Conservation (phyloP, 306 rosid genomes). For the Hippophae rhamnoides region DNA sequence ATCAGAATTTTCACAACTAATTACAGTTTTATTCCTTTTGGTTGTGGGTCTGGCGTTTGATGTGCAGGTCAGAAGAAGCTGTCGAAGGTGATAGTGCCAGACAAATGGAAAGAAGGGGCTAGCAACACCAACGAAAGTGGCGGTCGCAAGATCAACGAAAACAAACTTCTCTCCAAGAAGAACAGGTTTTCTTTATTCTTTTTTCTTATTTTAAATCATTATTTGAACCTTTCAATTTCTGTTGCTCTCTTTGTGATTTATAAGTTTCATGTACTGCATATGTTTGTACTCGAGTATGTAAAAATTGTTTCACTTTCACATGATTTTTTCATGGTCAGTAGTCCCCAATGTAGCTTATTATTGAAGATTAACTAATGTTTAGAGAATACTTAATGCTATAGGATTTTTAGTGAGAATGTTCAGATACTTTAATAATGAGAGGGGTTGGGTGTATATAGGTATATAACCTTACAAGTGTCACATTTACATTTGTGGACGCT, state of each 20-base stretch:
- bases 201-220: neutral
- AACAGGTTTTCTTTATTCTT: slow-evolving; percentile 36
- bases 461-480: no score
- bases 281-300: neutral
- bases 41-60: neutral
- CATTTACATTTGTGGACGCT: no score
- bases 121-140: slow-evolving; percentile 89
- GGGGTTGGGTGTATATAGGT: no score
- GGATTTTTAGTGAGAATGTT: no score
- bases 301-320: no score
- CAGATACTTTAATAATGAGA: no score
- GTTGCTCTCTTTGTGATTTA: no score
- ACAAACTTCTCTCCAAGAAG: slow-evolving; percentile 89
- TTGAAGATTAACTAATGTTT: no score
- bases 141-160: slow-evolving; percentile 90
- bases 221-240: neutral
- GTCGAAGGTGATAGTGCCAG: slow-evolving; percentile 87
- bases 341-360: no score
- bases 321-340: no score
- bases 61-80: slow-evolving; percentile 80
- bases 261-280: neutral
- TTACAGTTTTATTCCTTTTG: no score
- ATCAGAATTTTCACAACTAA: neutral
- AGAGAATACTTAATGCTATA: no score
- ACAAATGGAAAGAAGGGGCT: slow-evolving; percentile 97